Evolutionary conservation across 2,329 filamentous ascomycete species (phyloP).

Genomic region (Hymenotorrendiella dingleyae): DNA sequence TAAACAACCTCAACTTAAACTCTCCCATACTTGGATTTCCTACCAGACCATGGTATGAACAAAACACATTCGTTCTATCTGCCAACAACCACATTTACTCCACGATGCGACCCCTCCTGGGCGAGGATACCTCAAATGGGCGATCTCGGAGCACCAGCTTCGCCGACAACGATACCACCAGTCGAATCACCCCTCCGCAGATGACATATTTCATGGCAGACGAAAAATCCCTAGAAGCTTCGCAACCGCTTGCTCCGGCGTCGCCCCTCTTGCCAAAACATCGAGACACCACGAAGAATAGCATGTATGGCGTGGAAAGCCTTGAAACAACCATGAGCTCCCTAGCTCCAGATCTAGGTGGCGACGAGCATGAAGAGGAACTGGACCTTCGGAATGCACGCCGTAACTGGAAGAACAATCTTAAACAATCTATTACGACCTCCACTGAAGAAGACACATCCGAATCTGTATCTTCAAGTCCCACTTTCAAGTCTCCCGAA

Average conservation of each 20-base stretch:
- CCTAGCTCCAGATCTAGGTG: constrained; percentile 17
- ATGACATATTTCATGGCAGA: constrained; percentile 49
- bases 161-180: constrained; percentile 33
- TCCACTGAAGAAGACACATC: constrained; percentile 21
- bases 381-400: constrained; percentile 20
- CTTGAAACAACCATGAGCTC: constrained; percentile 31
- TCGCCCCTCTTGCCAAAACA: constrained; percentile 20
- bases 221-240: constrained; percentile 42
- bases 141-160: constrained; percentile 34
- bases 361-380: constrained; percentile 23
- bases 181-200: constrained; percentile 33
- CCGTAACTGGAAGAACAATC: constrained; percentile 26
- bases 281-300: constrained; percentile 33
- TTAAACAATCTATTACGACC: constrained; percentile 14
- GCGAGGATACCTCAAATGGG: constrained; percentile 37
- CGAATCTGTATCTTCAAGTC: constrained; percentile 24
- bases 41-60: constrained; percentile 16
- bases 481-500: constrained; percentile 28
- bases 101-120: constrained; percentile 41
- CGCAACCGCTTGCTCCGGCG: constrained; percentile 30
- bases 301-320: constrained; percentile 29
- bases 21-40: not conserved
- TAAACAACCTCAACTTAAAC: not conserved
- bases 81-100: not conserved
- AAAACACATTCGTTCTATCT: not conserved